Evolutionary conservation across 129 eudicot genomes (phyloP), one percentile per base, ranked within the genome.

Genomic region (Kitagawia praeruptora): DNA sequence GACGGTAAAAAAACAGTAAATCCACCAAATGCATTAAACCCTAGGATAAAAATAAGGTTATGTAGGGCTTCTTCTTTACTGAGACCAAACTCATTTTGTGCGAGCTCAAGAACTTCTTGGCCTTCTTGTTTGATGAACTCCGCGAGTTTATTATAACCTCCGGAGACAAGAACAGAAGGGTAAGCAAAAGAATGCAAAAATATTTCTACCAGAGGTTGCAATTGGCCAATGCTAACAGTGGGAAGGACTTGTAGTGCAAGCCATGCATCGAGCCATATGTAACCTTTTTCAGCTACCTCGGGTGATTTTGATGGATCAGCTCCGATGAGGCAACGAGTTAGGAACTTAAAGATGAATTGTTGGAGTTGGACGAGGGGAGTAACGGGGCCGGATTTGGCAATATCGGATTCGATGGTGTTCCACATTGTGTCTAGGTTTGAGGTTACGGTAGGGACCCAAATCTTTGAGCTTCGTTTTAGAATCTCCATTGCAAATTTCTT

Each of bases 21-120:
- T 8, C 93, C 93, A 4, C 93, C 93, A 28, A 79, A 89, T 9
- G 90, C 93, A 47, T 89, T 89, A 75, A 89, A 89, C 21, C 93
- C 93, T 7, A 89, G 83, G 1, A 86, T 82, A 78, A 89, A 89
- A 11, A 89, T 10, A 11, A 89, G 83, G 67, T 89, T 89, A 70
- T 86, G 93, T 31, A 89, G 45, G n/a, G 88, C 74, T 56, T 89
- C 88, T 70, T 84, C 45, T 70, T 80, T 27, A 6, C 78, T 72
- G 3, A 86, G 87, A 0, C 83, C 77, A 72, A 82, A 89, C 71
- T 89, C 88, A 15, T 75, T 71, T 72, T 82, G 66, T 6, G 78
- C 93, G 15, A 80, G 70, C 12, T 72, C 3, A 5, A 89, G 37
- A 5, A 82, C 74, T 38, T 89, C 85, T 38, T 42, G 49, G 3